Evolutionary conservation across 2,329 filamentous ascomycete species (phyloP), one percentile per base, ranked within the genome.

Genomic region (Pseudomassariella vexata): DNA sequence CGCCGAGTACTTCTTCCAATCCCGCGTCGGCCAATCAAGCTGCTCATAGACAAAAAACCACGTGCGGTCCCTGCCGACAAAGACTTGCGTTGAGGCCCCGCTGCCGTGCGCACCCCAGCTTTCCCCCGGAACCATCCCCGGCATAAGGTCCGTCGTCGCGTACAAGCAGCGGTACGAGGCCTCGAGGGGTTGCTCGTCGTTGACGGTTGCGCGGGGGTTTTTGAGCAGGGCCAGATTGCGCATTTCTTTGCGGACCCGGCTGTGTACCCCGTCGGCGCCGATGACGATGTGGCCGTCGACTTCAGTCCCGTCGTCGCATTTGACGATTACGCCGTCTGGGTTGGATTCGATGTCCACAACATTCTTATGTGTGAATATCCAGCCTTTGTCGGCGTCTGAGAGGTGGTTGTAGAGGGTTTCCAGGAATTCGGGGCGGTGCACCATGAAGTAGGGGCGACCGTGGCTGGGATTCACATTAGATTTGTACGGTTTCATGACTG

Each of bases 261-360:
- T 28, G 8, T 20, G 18, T 20, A 34, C 32, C 1, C 32, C 32
- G 20, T 34, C 32, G 12, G 32, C 43, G 1, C 40, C 47, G 10
- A 50, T 42, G 3, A 50, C 36, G 1, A 50, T 16, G 2, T 40
- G 42, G 9, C 47, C 47, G 8, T 44, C 33, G n/a, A 45, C 36
- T 3, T 42, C 25, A 12, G 32, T 34, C 18, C 32, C 32, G 15
- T 34, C 25, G 2, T 28, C 11, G 15, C 32, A 34, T 11, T 18
- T 12, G 9, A 34, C 32, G 18, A 23, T 24, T 14, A 34, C 32
- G 12, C 32, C 32, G n/a, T 29, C 32, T 4, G 6, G 14, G n/a
- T 34, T 26, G 18, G 24, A n/a, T 26, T 24, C 15, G 12, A 29
- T 26, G 24, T 24, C 20, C 9, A 28, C 26, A 15, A 34, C 25